Base-by-base conservation (phyloP, 352 stramenopile species). In the Pythium oligandrum region DNA sequence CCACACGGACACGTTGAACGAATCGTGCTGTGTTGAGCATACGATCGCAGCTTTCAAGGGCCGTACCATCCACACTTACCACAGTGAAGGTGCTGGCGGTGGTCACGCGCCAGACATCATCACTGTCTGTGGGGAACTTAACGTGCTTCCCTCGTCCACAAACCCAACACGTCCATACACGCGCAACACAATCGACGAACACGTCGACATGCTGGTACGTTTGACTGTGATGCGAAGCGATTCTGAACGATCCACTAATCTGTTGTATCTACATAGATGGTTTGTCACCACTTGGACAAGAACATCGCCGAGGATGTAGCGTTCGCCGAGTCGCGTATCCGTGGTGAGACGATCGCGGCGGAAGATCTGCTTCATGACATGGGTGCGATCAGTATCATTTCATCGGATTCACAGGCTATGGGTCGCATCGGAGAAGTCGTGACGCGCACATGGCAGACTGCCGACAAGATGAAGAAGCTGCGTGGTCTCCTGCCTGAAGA, bases 331-430 rank as follows among this genome's bases (percentile, higher is more conserved):
- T 97, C 86, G 26, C 83, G 96, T 38, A 99, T 99, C 68, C 88
- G 96, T 44, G 91, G 88, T 32, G 95, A 99, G 71, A 99, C 96
- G 17, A 98, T 99, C 61, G 92, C 93, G 4, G 96, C 96, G 4
- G 96, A 99, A 70, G 96, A 98, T 64, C 89, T 99, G 43, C 68
- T 99, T 34, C 96, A 99, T 57, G 96, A 99, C 69, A 95, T 98
- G 57, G 96, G 96, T 46, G 96, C 96, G 6, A 98, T 99, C 60
- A 96, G 78, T 53, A 98, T 98, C 66, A 97, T 99, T 53, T 97
- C 90, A 7, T 96, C 78, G 39, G 96, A 99, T 66, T 97, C 88
- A 45, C 95, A 99, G 75, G 96, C 96, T 12, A 99, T 99, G 96
- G 96, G 96, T 9, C 86, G 96, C 45, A 92, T 98, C 17, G 95